These are phyloP conservation scores for Tulasnella sp. DNA, from an alignment of 768 basidiomycete genomes.

Conservation along the genomic window DNA sequence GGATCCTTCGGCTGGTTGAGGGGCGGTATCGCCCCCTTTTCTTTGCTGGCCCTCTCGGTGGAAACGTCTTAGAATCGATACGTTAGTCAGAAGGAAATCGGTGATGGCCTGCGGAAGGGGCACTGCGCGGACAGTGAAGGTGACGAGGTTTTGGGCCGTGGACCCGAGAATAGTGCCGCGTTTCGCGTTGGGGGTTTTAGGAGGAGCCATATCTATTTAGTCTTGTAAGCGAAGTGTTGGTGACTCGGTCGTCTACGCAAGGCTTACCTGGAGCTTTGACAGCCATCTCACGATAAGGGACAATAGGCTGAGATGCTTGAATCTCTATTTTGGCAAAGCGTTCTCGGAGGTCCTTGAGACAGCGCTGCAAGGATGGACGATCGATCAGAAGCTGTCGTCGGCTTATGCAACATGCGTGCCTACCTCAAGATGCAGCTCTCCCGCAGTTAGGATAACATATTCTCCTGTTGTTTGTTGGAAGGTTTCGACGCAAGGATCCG, in stretches of 20 bases:
- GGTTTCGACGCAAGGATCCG: slow-evolving; percentile 95
- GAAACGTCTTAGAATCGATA: slow-evolving; percentile 53
- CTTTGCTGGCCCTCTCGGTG: slow-evolving; percentile 26
- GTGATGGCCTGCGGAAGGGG: slow-evolving; percentile 69
- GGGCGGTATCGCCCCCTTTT: slow-evolving; percentile 23
- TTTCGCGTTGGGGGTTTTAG: slow-evolving; percentile 58
- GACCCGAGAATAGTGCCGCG: slow-evolving; percentile 72
- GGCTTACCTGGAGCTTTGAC: slow-evolving; percentile 62
- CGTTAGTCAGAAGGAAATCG: slow-evolving; percentile 70
- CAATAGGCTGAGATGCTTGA: slow-evolving; percentile 89
- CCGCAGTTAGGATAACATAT: slow-evolving; percentile 92
- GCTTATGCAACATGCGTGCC: slow-evolving; percentile 19
- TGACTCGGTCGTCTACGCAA: background rate
- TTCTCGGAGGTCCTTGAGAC: slow-evolving; percentile 91
- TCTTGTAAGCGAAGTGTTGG: background rate
- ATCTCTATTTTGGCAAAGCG: slow-evolving; percentile 91
- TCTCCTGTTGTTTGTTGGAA: slow-evolving; percentile 97
- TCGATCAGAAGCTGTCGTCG: background rate
- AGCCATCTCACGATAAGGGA: slow-evolving; percentile 95
- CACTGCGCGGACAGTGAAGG: slow-evolving; percentile 72
- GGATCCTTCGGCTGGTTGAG: slow-evolving; percentile 26
- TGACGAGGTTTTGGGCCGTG: slow-evolving; percentile 61
- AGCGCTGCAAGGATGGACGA: slow-evolving; percentile 51
- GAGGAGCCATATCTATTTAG: slow-evolving; percentile 72
- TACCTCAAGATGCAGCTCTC: slow-evolving; percentile 93